These are phyloP conservation scores for Eimeria sp. DNA, from an alignment of 169 alveolate species.

Conservation along the genomic window DNA sequence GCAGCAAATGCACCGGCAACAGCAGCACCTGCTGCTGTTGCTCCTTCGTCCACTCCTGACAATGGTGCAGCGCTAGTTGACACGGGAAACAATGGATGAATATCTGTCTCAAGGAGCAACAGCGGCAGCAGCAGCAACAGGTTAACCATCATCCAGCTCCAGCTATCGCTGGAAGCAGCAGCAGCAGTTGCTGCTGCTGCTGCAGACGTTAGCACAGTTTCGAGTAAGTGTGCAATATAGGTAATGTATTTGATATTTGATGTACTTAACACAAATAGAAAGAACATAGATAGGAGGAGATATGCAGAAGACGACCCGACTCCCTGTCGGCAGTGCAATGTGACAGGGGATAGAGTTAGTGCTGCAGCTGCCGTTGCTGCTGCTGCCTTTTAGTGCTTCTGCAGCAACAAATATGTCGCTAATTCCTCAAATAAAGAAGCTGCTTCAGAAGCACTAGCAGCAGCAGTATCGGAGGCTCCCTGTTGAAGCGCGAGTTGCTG, in stretches of 20 bases:
- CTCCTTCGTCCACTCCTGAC: not conserved
- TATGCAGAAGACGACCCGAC: too few species aligned
- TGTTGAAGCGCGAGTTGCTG: not conserved
- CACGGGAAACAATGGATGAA: too few species aligned
- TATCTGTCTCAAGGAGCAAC: too few species aligned
- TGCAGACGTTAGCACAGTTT: not conserved
- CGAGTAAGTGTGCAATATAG: too few species aligned
- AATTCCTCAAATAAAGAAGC: not conserved
- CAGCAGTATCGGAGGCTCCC: not conserved
- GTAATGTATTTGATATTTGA: too few species aligned
- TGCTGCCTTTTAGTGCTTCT: too few species aligned
- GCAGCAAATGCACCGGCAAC: not conserved
- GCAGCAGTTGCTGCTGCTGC: constrained; percentile 13
- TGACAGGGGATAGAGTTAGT: too few species aligned
- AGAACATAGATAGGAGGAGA: too few species aligned
- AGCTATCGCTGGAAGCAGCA: not conserved
- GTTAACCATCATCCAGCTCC: not conserved
- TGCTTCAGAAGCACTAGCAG: not conserved
- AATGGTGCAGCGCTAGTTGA: not conserved
- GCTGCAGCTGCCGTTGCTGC: too few species aligned
- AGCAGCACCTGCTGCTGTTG: not conserved
- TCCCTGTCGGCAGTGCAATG: not conserved
- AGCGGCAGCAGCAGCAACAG: too few species aligned
- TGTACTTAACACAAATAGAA: too few species aligned
- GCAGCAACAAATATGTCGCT: not conserved